Evolutionary conservation across 2,329 filamentous ascomycete species (phyloP).

Genomic region (Parafenestella ontariensis): DNA sequence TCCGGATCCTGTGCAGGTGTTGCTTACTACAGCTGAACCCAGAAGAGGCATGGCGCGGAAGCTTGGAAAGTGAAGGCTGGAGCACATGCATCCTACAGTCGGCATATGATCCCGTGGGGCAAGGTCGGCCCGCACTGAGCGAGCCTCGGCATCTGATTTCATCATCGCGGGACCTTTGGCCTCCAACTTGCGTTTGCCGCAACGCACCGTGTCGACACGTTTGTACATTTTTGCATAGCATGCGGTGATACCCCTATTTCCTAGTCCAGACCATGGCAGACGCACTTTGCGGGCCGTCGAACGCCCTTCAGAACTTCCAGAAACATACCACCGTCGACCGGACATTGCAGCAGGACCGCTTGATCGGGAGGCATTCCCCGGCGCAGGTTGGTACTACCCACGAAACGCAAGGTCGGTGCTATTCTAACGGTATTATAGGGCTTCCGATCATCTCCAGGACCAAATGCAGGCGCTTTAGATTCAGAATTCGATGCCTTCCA

Average conservation of each 20-base stretch:
- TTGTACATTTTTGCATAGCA: conserved; percentile 13
- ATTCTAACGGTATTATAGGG: conserved; percentile 54
- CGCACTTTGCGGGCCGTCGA: conserved; percentile 76
- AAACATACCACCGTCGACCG: conserved; percentile 73
- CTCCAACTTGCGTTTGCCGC: not conserved
- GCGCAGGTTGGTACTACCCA: conserved; percentile 58
- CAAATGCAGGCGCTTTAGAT: conserved; percentile 64
- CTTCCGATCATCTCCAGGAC: conserved; percentile 65
- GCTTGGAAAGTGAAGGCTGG: conserved; percentile 1
- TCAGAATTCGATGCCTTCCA: conserved; percentile 75
- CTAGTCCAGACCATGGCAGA: conserved; percentile 64
- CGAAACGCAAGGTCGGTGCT: not conserved
- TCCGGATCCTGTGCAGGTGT: not conserved
- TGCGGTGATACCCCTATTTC: conserved; percentile 29
- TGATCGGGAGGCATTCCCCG: conserved; percentile 62
- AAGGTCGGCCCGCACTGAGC: conserved; percentile 13
- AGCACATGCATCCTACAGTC: not conserved
- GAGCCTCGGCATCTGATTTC: conserved; percentile 30
- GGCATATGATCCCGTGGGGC: conserved; percentile 2
- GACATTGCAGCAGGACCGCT: conserved; percentile 75
- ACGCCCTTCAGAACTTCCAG: conserved; percentile 75
- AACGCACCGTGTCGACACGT: conserved; percentile 1
- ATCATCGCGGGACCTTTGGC: not conserved
- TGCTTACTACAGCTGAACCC: not conserved
- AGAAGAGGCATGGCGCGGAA: not conserved